Base-by-base conservation (phyloP, 1,139 yeast genomes). In the Entelexis sorbosivorans region DNA sequence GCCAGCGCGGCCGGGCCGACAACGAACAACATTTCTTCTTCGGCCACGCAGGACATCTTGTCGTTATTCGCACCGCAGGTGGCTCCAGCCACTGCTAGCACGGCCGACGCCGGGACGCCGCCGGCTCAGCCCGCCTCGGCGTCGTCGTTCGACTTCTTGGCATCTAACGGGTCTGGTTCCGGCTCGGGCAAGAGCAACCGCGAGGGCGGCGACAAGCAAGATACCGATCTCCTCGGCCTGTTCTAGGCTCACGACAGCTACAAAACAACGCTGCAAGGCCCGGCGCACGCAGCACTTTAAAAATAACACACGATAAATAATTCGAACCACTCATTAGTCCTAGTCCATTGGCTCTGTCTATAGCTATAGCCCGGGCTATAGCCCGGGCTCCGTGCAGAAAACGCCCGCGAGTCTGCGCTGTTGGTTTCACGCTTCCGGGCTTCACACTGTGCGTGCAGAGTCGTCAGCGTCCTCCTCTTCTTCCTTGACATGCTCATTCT, bases 21-120 rank as follows among this genome's bases (percentile, higher is more conserved):
- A 16, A 13, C 49, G 38, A 31, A 31, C 17, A 33, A 7, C 31
- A 44, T 51, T 14, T 56, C 26, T 47, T 68, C 38, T 42, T 55
- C 47, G 60, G 64, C 38, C 60, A 66, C 54, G n/a, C 59, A 56
- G 42, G 68, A 65, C 44, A 63, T 64, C 22, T 56, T 63, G 48
- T 61, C 66, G 6, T 50, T 64, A 57, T 65, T 65, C 48, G 64
- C 61, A 9, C 59, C 58, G 13, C 49, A 32, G 3, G 45, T 33
- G n/a, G 46, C 46, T n/a, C 33, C 43, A 5, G 33, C 28, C 8
- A 14, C 38, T 17, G 33, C 20, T 3, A 4, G 11, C 10, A 34
- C 13, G 5, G 11, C 6, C 24, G 13, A 19, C 24, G 11, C 11
- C 3, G 16, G 6, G 5, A 9, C 2, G 8, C 22, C 26, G 20